phyloP scores from a whole-genome alignment of 495 filamentous ascomycete genomes.

The Echria macrotheca region DNA sequence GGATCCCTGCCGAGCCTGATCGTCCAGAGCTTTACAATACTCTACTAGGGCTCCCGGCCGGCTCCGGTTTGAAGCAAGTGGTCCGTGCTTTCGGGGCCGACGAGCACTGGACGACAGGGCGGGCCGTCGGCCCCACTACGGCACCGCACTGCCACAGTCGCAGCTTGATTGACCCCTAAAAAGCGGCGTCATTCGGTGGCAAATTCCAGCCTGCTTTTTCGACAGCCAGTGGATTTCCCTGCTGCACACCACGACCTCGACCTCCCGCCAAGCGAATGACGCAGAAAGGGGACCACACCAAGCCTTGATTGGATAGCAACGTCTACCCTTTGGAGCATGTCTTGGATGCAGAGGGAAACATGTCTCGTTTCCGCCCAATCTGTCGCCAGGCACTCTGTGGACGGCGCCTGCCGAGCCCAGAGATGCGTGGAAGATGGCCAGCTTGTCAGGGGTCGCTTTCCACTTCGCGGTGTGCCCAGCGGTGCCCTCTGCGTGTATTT shows the following conservation, averaged over 20 bases:
- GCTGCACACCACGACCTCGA: conserved; percentile 1
- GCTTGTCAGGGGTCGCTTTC: not conserved
- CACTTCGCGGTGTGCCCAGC: not conserved
- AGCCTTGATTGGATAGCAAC: conserved; percentile 1
- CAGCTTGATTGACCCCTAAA: conserved; percentile 1
- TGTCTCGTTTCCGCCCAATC: not conserved
- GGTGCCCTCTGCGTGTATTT: too few species aligned
- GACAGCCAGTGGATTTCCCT: conserved; percentile 2
- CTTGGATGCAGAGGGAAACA: not conserved
- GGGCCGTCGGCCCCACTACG: not conserved
- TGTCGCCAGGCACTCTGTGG: not conserved
- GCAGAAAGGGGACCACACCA: not conserved
- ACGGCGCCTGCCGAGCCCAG: not conserved
- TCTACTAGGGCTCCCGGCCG: too few species aligned
- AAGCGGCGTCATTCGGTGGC: conserved; percentile 9
- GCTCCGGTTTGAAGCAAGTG: too few species aligned
- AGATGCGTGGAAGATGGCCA: not conserved
- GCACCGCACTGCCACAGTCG: not conserved
- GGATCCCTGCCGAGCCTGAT: too few species aligned
- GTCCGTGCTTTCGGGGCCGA: too few species aligned
- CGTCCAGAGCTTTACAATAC: too few species aligned
- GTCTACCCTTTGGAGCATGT: not conserved
- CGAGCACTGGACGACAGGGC: too few species aligned
- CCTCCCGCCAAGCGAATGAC: conserved; percentile 3
- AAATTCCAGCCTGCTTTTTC: not conserved